Conservation (phyloP, 768 basidiomycete species). For the Termitomyces sp. region DNA sequence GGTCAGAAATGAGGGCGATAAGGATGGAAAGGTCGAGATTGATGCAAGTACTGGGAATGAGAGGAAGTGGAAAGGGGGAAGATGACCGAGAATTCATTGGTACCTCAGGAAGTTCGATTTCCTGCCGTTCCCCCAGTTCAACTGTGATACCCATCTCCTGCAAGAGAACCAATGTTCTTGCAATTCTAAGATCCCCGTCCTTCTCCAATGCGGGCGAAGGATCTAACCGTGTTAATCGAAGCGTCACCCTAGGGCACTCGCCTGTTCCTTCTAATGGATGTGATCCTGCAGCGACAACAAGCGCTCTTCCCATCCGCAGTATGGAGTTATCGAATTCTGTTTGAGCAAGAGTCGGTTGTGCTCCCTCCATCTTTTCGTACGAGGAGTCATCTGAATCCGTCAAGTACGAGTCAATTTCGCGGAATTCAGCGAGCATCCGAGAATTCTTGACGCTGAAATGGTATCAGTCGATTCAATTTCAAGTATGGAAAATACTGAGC, state of each 20-base stretch:
- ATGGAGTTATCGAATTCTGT: constrained; percentile 68
- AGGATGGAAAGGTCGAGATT: constrained; percentile 84
- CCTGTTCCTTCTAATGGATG: constrained; percentile 42
- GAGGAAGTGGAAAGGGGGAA: constrained; percentile 11
- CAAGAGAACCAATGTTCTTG: constrained; percentile 50
- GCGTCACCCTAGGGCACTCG: constrained; percentile 41
- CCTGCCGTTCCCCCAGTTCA: constrained; percentile 54
- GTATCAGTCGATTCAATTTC: not conserved
- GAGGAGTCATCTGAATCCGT: constrained; percentile 56
- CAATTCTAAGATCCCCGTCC: constrained; percentile 50
- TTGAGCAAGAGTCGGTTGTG: constrained; percentile 40
- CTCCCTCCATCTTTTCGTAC: constrained; percentile 43
- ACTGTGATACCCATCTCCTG: constrained; percentile 61
- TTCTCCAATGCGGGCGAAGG: constrained; percentile 27
- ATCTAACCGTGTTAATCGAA: constrained; percentile 70
- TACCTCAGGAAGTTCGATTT: constrained; percentile 18
- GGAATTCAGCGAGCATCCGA: constrained; percentile 73
- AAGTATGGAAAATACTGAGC: constrained; percentile 21
- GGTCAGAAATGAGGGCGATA: constrained; percentile 79
- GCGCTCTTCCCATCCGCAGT: constrained; percentile 61
- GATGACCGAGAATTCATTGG: constrained; percentile 5
- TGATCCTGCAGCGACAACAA: constrained; percentile 57
- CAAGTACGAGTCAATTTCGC: constrained; percentile 79
- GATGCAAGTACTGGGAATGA: constrained; percentile 53
- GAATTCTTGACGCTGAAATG: constrained; percentile 64